Evolutionary conservation across 23 red algal genomes (phyloP).

Genomic region (Chondrus crispus): DNA sequence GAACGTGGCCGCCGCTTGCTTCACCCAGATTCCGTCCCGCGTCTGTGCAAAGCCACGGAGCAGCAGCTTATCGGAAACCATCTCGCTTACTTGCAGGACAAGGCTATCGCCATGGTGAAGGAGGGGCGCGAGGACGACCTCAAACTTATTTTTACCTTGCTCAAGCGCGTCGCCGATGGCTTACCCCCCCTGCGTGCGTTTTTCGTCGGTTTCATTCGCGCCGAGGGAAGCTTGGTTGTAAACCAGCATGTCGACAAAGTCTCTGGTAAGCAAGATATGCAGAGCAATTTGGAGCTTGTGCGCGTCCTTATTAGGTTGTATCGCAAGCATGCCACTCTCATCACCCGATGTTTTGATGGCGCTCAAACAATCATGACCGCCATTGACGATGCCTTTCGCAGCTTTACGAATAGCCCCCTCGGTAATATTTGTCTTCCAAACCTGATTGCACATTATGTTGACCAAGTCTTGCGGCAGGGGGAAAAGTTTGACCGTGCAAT

Average conservation of each 20-base stretch:
- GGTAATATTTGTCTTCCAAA: slow-evolving; percentile 41
- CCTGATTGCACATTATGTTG: slow-evolving; percentile 61
- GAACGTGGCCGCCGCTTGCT: slow-evolving; percentile 19
- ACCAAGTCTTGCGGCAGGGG: slow-evolving; percentile 22
- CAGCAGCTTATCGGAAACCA: slow-evolving; percentile 54
- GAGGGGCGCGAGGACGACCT: slow-evolving; percentile 29
- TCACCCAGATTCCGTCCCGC: slow-evolving; percentile 30
- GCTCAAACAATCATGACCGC: slow-evolving; percentile 43
- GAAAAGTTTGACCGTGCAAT: not conserved
- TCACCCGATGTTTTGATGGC: slow-evolving; percentile 54
- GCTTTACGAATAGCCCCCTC: slow-evolving; percentile 40
- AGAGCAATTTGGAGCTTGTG: slow-evolving; percentile 17
- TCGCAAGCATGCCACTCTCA: slow-evolving; percentile 32
- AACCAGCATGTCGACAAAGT: slow-evolving; percentile 7
- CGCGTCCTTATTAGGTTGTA: slow-evolving; percentile 23
- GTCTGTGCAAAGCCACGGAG: slow-evolving; percentile 37
- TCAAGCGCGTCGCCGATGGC: slow-evolving; percentile 43
- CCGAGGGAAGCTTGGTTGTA: slow-evolving; percentile 32
- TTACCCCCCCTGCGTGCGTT: slow-evolving; percentile 29
- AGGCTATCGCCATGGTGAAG: slow-evolving; percentile 27
- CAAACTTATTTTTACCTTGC: slow-evolving; percentile 27
- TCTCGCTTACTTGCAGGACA: slow-evolving; percentile 31
- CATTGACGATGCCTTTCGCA: slow-evolving; percentile 55
- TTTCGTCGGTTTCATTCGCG: slow-evolving; percentile 32
- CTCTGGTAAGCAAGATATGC: not conserved